Evolutionary conservation across 2,329 filamentous ascomycete genomes (phyloP), one percentile per base, ranked within the genome.

Genomic region (Venturia asperata): DNA sequence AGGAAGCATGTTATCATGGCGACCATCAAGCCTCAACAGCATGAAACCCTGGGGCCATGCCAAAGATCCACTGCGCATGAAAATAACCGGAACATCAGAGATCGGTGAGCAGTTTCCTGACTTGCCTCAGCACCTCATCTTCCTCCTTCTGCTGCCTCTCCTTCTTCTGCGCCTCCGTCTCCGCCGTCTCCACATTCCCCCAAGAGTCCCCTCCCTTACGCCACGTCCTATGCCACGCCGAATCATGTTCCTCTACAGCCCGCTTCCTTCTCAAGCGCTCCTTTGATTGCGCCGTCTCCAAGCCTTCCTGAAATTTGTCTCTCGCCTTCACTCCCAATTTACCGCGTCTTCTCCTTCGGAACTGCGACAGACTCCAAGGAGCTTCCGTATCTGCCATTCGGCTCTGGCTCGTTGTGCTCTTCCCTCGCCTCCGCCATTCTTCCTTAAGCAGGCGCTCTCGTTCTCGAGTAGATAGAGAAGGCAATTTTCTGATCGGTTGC

Each of bases 251-350:
- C 5, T 49, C 3, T 27, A 17, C 24, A 17, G 27, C 49, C 27
- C 5, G 15, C 6, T n/a, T 24, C 7, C 6, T 37, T 37, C 15
- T 37, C 13, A n/a, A 39, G 17, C 24, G 21, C 13, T n/a, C 27
- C 30, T 9, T 4, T 21, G 27, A 15, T 24, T n/a, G 19, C 11
- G 30, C 52, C 27, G 52, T 58, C 52, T 37, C 30, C 15, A 58
- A 13, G 30, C 30, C 52, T n/a, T 58, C 52, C 30, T 58, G 27
- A 37, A 37, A 37, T 37, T 24, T 61, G 58, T 43, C 71, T 70
- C 1, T 75, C 74, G 30, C 55, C 47, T 47, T 56, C 34, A 21
- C 30, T 60, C 43, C 58, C 42, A 58, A 42, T 52, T 6, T 62
- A 3, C 60, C 27, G 6, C 42, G 30, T 9, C 21, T 47, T 21